Conservation (phyloP, 441 rosid species). For the Eruca vesicaria region DNA sequence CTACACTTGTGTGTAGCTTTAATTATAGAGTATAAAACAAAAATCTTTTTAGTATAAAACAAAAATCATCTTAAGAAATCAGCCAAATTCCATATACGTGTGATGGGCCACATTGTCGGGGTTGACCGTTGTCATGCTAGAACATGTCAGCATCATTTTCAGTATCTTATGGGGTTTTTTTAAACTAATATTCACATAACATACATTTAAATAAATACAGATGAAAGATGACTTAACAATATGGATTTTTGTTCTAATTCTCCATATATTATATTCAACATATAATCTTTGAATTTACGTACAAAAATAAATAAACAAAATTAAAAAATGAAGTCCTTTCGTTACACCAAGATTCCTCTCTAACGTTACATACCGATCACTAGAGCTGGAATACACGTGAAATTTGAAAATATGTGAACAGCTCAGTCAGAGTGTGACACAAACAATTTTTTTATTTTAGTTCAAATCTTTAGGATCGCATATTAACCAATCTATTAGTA, state of each 20-base stretch:
- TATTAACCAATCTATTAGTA: neutral
- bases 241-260: neutral
- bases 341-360: neutral
- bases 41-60: neutral
- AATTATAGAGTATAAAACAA: neutral
- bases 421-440: neutral
- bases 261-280: neutral
- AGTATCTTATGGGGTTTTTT: neutral
- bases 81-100: constrained; percentile 6
- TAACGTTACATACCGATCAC: neutral
- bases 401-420: neutral
- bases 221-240: neutral
- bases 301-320: neutral
- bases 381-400: neutral
- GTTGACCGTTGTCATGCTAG: constrained; percentile 3
- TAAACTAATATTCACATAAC: neutral
- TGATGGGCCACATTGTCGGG: constrained; percentile 11
- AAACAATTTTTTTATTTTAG: neutral
- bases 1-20: constrained; percentile 4
- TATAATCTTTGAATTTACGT: neutral
- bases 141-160: constrained; percentile 12
- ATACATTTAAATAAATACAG: neutral
- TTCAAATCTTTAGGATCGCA: neutral
- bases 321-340: neutral
- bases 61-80: neutral